Evolutionary conservation across 306 rosid genomes (phyloP).

Genomic region (Cucurbita maxima): DNA sequence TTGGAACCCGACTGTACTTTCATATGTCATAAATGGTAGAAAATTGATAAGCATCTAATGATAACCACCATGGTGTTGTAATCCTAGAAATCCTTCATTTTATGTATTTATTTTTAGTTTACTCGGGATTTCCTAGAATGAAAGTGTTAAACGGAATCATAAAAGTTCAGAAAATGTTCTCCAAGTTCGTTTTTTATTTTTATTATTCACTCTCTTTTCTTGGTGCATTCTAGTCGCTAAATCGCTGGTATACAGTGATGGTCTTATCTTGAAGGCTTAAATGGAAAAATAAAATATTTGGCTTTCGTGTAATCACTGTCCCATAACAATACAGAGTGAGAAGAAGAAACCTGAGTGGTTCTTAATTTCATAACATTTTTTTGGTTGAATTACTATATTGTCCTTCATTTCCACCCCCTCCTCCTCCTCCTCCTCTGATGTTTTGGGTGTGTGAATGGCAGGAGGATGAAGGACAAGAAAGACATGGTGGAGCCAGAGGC

Average conservation of each 20-base stretch:
- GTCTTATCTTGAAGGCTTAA: neutral
- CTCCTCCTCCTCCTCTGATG: too few relatives aligned
- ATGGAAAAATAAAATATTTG: neutral
- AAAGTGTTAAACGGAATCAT: neutral
- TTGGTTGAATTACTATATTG: neutral
- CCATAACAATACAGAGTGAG: neutral
- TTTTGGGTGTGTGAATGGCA: slow-evolving; percentile 15
- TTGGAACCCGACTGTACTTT: neutral
- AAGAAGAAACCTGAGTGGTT: neutral
- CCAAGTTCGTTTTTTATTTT: neutral
- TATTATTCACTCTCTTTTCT: neutral
- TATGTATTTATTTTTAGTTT: neutral
- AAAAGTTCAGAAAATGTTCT: neutral
- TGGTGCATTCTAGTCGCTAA: neutral
- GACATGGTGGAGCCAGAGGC: slow-evolving; percentile 89
- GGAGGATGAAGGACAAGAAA: slow-evolving; percentile 88
- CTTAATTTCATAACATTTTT: neutral
- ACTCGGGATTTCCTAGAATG: neutral
- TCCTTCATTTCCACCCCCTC: neutral
- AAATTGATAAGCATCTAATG: neutral
- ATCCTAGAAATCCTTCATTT: neutral
- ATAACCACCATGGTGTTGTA: neutral
- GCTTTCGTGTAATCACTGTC: neutral
- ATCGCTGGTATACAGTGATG: neutral
- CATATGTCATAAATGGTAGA: neutral